Evolutionary conservation across 805 yeast species (phyloP), one percentile per base, ranked within the genome.

Genomic region (Naumovozyma dairenensis): DNA sequence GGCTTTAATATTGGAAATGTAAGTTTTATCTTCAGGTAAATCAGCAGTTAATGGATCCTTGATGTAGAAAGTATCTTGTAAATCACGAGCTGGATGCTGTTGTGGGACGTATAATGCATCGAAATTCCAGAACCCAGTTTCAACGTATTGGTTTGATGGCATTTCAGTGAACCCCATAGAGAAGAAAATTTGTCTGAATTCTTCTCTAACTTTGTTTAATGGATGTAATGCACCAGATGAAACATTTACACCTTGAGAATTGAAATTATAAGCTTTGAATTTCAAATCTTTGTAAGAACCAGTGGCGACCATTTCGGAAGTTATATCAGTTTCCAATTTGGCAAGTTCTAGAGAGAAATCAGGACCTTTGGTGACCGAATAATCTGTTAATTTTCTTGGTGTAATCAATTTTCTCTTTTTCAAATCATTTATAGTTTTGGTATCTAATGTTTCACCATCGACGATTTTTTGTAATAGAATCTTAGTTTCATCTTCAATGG

Each of bases 81-180:
- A 71, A 60, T 92, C 99, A 68, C 99, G 80, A 32, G 99, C 99
- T 13, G 99, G 98, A 66, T 92, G 99, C 67, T 92, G 97, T 67
- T 92, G 99, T 36, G 99, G 99, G 35, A 92, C 99, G 53, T 67
- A 92, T 52, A 92, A 71, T 3, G 98, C 76, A 60, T 92, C 99
- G 56, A 92, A 92, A 65, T 92, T 92, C 99, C 99, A 92, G 77
- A 92, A 92, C 4, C 97, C 97, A 13, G 92, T 74, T 58, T 92
- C 99, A 34, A 92, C 99, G 59, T 87, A 92, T 62, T 89, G 96
- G 62, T 89, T 89, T 17, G 98, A 80, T 40, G 98, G 96, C 99
- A 92, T 92, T 66, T 92, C 99, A 19, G 92, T 77, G 77, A 92
- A 92, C 6, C 99, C 99, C 87, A 92, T 77, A 25, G 92, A 77